A percentile compares a stretch with the other conserved stretches of the same genome.
Conservation (phyloP, 306 rosid species). For the Ammopiptanthus mongolicus region DNA sequence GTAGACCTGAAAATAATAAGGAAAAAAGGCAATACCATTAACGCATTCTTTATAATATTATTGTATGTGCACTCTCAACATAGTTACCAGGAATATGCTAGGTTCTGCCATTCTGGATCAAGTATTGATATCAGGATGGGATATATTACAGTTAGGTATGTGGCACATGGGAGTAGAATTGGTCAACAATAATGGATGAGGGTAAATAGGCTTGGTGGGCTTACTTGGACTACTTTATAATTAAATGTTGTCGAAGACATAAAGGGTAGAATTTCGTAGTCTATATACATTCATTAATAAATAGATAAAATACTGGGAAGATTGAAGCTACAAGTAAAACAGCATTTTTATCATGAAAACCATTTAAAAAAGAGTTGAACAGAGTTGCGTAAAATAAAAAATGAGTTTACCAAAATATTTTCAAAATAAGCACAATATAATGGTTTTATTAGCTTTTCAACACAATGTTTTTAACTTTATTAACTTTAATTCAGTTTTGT, state of each 20-base stretch:
- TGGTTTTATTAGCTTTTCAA: neutral
- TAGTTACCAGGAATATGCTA: neutral
- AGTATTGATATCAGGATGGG: neutral
- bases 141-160: neutral
- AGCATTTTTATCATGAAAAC: neutral
- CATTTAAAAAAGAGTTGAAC: neutral
- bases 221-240: neutral
- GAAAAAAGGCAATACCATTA: neutral
- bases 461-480: neutral
- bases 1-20: conserved; percentile 55
- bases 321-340: neutral
- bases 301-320: neutral
- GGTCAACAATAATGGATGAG: neutral
- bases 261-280: neutral
- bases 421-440: neutral
- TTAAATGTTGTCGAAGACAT: neutral
- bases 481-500: neutral
- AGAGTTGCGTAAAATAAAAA: neutral
- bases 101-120: neutral
- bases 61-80: neutral
- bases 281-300: neutral
- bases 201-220: neutral
- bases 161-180: neutral
- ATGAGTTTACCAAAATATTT: neutral
- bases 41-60: neutral